Base-by-base conservation (phyloP, 2,329 filamentous ascomycete genomes). In the Grosmannia serpens region DNA sequence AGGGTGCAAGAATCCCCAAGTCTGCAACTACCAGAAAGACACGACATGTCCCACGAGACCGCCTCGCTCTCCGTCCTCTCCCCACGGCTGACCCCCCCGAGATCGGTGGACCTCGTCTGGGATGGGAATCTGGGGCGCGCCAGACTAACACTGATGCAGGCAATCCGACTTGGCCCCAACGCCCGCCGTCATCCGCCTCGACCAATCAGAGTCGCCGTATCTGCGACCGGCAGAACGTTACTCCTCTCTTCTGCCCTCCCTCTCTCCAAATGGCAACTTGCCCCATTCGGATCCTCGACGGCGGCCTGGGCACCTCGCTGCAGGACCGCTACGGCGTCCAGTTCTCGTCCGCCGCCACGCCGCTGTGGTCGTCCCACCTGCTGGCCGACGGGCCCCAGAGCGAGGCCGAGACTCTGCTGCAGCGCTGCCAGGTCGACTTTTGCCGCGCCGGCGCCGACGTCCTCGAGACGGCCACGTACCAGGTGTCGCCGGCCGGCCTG, bases 301-400 rank as follows among this genome's bases (percentile, higher is more conserved):
- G 85, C 57, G 85, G 85, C 9, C 76, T 88, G 26, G 85, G 85
- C 38, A 88, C 85, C 3, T 81, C 83, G 0, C 80, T 88, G 3
- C 78, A 85, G 65, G 78, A 83, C 60, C 70, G 77, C 31, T 80
- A 85, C 67, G 69, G 70, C 58, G 66, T 80, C 60, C 71, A 67
- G 17, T 88, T 87, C 67, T 70, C 72, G 56, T 68, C 71, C 31
- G 66, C 71, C 44, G 79, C 71, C 35, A 80, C 76, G 10, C 85
- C 85, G 0, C 76, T 88, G 46, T 88, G 85, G 85, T 86, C 85
- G 0, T 84, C 83, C 0, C 79, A 87, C 65, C 75, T 87, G 7
- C 76, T 88, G n/a, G 65, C 86, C 57, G 73, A 77, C 41, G 73
- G 77, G 15, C 38, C 53, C 5, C n/a, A 55, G 62, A 20, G 11